Conservation (phyloP, 306 rosid species). For the Begonia masoniana region DNA sequence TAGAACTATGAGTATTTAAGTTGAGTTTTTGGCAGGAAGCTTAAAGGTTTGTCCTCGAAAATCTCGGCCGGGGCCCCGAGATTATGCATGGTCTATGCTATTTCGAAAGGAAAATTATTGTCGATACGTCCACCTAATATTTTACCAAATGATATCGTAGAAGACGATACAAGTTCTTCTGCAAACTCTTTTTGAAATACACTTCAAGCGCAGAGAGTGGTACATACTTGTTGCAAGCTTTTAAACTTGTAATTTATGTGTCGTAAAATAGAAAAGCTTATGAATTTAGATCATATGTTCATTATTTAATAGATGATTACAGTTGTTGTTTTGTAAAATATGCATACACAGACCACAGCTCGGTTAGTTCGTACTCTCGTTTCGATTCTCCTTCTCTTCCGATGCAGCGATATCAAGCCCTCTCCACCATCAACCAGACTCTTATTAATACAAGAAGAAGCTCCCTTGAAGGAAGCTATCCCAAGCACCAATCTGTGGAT, state of each 20-base stretch:
- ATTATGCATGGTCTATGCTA: conserved; percentile 67
- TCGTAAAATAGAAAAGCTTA: no score
- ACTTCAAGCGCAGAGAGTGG: conserved; percentile 55
- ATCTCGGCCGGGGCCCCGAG: conserved; percentile 60
- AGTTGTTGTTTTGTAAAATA: no score
- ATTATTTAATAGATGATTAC: no score
- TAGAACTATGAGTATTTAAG: neutral
- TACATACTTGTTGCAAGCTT: conserved; percentile 21
- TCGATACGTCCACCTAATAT: conserved; percentile 47
- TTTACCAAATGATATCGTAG: conserved; percentile 26
- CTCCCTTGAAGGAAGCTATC: conserved; percentile 23
- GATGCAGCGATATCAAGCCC: conserved; percentile 74
- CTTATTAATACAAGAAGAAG: conserved; percentile 24
- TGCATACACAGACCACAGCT: conserved; percentile 36
- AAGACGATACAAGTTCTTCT: conserved; percentile 47
- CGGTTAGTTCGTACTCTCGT: conserved; percentile 32
- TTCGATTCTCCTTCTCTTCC: conserved; percentile 47
- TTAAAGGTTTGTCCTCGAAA: conserved; percentile 44
- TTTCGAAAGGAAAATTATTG: conserved; percentile 68
- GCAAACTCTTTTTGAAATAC: conserved; percentile 33
- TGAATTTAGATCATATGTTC: no score
- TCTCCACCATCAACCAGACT: conserved; percentile 46
- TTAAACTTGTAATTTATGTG: neutral
- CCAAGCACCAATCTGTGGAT: conserved; percentile 45
- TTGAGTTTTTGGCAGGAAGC: conserved; percentile 37